Conservation (phyloP, 176 grass and related monocot species). For the Avena sativa region DNA sequence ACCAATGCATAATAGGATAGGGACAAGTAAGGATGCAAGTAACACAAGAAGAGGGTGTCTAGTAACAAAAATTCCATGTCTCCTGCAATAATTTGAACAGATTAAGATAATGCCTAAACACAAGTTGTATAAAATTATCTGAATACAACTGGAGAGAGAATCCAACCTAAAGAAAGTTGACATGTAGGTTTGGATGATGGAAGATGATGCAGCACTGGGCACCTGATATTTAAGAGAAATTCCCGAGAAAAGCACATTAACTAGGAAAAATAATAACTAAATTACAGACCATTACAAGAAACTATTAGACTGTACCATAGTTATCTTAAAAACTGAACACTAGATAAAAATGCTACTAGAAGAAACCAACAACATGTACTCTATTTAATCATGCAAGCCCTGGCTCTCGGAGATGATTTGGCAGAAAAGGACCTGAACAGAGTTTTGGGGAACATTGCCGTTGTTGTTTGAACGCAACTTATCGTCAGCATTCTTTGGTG, state of each 20-base stretch:
- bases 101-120: constrained; percentile 45
- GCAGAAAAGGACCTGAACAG: constrained; percentile 61
- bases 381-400: constrained; percentile 22
- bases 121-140: constrained; percentile 36
- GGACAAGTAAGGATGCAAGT: constrained; percentile 74
- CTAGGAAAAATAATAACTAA: constrained; percentile 11
- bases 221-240: constrained; percentile 49
- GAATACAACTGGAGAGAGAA: constrained; percentile 38
- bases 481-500: constrained; percentile 48
- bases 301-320: not conserved
- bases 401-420: constrained; percentile 16
- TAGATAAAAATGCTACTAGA: constrained; percentile 37
- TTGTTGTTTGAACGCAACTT: constrained; percentile 46
- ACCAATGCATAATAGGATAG: constrained; percentile 82
- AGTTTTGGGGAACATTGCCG: constrained; percentile 39
- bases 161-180: constrained; percentile 84
- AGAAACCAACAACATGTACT: constrained; percentile 40
- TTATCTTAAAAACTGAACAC: not conserved
- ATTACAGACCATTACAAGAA: constrained; percentile 11
- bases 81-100: constrained; percentile 62
- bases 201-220: constrained; percentile 55
- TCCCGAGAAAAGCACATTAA: constrained; percentile 37
- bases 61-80: constrained; percentile 78
- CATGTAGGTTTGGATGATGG: constrained; percentile 86
- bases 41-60: constrained; percentile 83